A percentile compares a stretch with the other conserved stretches of the same genome.
phyloP scores from a whole-genome alignment of 116 monocot species.

The Zostera marina region DNA sequence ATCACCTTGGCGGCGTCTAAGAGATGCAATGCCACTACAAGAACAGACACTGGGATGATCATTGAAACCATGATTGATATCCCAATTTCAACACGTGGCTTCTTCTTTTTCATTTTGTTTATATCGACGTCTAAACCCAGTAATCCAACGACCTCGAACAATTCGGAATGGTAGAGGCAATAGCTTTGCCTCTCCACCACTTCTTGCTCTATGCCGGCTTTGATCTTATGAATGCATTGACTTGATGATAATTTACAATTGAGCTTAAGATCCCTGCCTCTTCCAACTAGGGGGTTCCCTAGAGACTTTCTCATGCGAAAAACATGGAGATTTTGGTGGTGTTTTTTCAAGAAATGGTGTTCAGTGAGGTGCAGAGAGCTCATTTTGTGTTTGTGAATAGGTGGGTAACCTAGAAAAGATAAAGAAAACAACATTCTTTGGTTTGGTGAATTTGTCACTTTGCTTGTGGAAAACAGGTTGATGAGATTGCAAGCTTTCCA shows the following conservation, averaged over 20 bases:
- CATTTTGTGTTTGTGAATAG: too few relatives aligned
- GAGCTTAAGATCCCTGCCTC: not conserved
- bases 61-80: conserved; percentile 7
- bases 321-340: not conserved
- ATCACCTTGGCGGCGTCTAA: conserved; percentile 9
- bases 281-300: too few relatives aligned
- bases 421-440: too few relatives aligned
- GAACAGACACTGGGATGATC: conserved; percentile 1
- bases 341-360: too few relatives aligned
- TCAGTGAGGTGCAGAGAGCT: too few relatives aligned
- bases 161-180: conserved; percentile 3
- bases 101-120: not conserved
- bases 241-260: not conserved
- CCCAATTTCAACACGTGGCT: conserved; percentile 2
- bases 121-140: not conserved
- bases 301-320: not conserved
- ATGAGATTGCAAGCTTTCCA: too few relatives aligned
- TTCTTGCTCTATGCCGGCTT: not conserved
- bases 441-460: too few relatives aligned
- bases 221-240: not conserved
- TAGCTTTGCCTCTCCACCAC: conserved; percentile 1
- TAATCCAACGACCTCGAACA: conserved; percentile 5
- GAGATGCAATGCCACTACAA: conserved; percentile 5
- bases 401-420: too few relatives aligned
- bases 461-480: too few relatives aligned